Evolutionary conservation across 495 filamentous ascomycete species (phyloP), one percentile per base, ranked within the genome.

Genomic region (Tuber umbilicatum): DNA sequence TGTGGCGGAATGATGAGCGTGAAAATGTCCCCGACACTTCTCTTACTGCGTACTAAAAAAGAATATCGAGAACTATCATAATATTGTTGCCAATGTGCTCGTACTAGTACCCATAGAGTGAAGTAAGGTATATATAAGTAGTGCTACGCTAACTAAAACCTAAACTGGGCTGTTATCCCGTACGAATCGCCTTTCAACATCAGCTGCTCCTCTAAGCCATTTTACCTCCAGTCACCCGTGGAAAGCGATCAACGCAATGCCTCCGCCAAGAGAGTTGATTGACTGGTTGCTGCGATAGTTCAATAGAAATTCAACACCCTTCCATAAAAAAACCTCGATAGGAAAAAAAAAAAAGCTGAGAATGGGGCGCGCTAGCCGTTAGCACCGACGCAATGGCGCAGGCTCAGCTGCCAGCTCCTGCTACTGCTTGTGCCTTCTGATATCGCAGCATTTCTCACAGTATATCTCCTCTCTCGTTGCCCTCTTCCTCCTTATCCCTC

Each of bases 1-100:
- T 45, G 77, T 79, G 77, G 75, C 77, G 72, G 76, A 74, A 73
- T 78, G 70, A 55, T 55, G 50, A 55, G 23, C 7, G 23, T 12
- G 23, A 14, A 31, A 64, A 64, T n/a, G 55, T 64, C n/a, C 27
- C n/a, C 10, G n/a, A 64, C 27, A 17, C n/a, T 31, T 64, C 14
- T 64, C 55, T 31, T 17, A 31, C 55, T 14, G n/a, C 12, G n/a
- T 64, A 31, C 55, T 16, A 31, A 64, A 64, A 31, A 64, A 31
- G 55, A 64, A 64, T 64, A 10, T 64, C 12, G 55, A 64, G 10
- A 31, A 31, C n/a, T 16, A 31, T 31, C 55, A 64, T 64, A 31
- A 64, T 64, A 31, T 64, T 2, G 27, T 12, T 64, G n/a, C 55
- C 6, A 31, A 0, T 31, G 55, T 4, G 31, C 55, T 1, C 10